A percentile compares a stretch with the other conserved stretches of the same genome.
Conservation (phyloP, 2,329 filamentous ascomycete species). For the Diaporthe citriasiana region DNA sequence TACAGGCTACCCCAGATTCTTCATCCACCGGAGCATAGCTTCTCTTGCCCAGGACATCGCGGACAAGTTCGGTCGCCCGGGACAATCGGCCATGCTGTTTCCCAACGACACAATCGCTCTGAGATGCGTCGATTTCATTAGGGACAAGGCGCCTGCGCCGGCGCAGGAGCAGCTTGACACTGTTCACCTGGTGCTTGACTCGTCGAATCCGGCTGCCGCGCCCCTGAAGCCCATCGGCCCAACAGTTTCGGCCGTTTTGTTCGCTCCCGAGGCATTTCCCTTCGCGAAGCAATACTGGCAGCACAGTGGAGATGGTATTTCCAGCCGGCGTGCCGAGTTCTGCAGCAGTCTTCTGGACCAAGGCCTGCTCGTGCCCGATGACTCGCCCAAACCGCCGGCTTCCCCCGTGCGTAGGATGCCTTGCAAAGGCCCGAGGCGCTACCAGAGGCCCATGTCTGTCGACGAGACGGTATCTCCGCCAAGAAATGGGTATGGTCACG, state of each 20-base stretch:
- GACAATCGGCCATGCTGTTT: conserved; percentile 84
- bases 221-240: conserved; percentile 70
- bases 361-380: conserved; percentile 65
- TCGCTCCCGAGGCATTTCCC: conserved; percentile 74
- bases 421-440: conserved; percentile 82
- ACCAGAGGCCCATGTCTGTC: conserved; percentile 72
- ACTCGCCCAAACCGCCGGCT: conserved; percentile 43
- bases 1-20: conserved; percentile 95
- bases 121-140: conserved; percentile 82
- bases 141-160: conserved; percentile 68
- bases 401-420: conserved; percentile 53
- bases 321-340: conserved; percentile 91
- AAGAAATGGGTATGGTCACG: conserved; percentile 39
- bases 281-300: conserved; percentile 98
- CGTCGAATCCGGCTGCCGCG: conserved; percentile 64
- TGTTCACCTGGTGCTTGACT: conserved; percentile 75
- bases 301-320: conserved; percentile 92
- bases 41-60: conserved; percentile 79
- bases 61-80: conserved; percentile 71
- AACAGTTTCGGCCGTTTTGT: conserved; percentile 78
- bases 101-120: conserved; percentile 78
- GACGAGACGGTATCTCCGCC: conserved; percentile 48
- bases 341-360: conserved; percentile 82
- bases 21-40: conserved; percentile 87
- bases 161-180: conserved; percentile 64